Evolutionary conservation across 805 yeast species (phyloP), one percentile per base, ranked within the genome.

Genomic region (Babjeviella inositovora): DNA sequence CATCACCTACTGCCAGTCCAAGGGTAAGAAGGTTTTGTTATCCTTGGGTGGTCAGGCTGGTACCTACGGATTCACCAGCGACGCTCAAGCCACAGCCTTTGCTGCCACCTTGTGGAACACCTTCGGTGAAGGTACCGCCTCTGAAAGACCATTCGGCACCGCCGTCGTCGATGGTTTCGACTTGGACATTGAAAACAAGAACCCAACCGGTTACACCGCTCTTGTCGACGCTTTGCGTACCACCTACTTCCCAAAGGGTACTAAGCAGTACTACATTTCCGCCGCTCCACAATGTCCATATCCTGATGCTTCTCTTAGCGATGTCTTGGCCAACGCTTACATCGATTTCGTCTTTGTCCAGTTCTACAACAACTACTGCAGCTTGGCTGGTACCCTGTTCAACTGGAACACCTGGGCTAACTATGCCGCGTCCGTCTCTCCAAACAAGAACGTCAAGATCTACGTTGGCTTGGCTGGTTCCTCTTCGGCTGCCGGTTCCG

Each of bases 281-380:
- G 93, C 93, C 33, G 87, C 95, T 31, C 95, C 95, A 11, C 94
- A 82, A 53, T 85, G 95, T 53, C 74, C 70, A 13, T 76, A 71
- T 44, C 93, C 94, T 11, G 95, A 84, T 51, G 72, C 32, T 7
- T 34, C 37, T 13, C 32, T 43, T 11, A 45, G 45, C 11, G 35
- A 31, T 11, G 30, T 43, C 13, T 30, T 48, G 21, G 25, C 32
- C 66, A 22, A 61, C 47, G 70, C 80, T 7, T 55, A 65, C 18
- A 56, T 84, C 33, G 94, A 84, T 48, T 81, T 70, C 45, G 76
- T 81, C 4, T 81, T 79, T 41, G 62, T 85, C 33, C 94, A 82
- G 52, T 84, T 84, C 52, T 84, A 82, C 62, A 84, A 84, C 64
- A 84, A 84, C 51, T 60, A 72, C 41, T 79, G 93, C 47, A 49